Base-by-base conservation (phyloP, 2,329 filamentous ascomycete genomes). In the Scopulariopsis brevicaulis region DNA sequence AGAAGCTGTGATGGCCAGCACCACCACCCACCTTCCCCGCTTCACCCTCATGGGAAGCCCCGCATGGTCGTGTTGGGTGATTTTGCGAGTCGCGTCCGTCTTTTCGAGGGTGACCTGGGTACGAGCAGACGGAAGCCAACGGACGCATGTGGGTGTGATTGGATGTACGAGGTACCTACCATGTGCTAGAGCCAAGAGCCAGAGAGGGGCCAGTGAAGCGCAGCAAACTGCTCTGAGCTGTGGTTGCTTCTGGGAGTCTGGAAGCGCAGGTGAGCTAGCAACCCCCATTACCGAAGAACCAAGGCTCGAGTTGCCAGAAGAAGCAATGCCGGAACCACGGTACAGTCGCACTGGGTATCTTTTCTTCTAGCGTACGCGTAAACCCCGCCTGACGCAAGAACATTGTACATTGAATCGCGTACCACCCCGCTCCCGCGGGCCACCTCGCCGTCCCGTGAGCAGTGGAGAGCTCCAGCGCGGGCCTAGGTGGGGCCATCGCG, bases 91-190 rank as follows among this genome's bases (percentile, higher is more conserved):
- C 46, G 25, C 54, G 48, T 32, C 8, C 28, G 28, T 32, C 34
- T 37, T 25, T 56, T 43, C 24, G 37, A n/a, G 54, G 10, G 53
- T 50, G 46, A n/a, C 14, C 22, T 20, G 40, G 56, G 56, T 58
- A 58, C 56, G 50, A 58, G 34, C 22, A n/a, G n/a, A 20, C 15
- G 18, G 34, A 20, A 18, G 22, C 35, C 35, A 46, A 43, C 48
- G 34, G 20, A 37, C n/a, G 53, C 48, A 50, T 58, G 56, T n/a
- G 22, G 48, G 51, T 53, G 56, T 53, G 37, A 58, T 58, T 53
- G 56, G 32, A 54, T 58, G 56, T 58, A 58, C 28, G 56, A n/a
- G 48, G 56, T 58, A 58, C 56, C 20, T 52, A 4, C 20, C 20
- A 14, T 20, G 20, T 54, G 50, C 34, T 54, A 52, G 37, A 40